Conservation (phyloP, 2,329 filamentous ascomycete species). For the Neonectria punicea region DNA sequence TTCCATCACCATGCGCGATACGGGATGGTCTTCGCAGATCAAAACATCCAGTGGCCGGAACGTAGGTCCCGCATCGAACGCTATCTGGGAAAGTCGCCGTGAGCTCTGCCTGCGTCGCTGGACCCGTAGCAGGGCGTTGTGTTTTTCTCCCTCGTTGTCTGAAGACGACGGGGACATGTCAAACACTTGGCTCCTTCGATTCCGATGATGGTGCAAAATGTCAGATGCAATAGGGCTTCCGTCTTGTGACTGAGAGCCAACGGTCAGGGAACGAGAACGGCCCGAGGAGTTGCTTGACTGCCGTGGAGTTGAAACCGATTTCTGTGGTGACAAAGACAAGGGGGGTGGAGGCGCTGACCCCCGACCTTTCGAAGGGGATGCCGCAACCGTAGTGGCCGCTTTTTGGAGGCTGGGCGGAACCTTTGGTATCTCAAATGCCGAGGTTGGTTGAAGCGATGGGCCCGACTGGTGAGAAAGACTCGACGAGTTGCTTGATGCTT, state of each 20-base stretch:
- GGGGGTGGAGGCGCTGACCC: slow-evolving; percentile 58
- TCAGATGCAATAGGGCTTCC: slow-evolving; percentile 79
- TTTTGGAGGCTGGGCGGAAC: slow-evolving; percentile 69
- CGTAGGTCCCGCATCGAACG: slow-evolving; percentile 81
- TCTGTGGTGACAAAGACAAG: slow-evolving; percentile 70
- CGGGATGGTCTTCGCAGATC: slow-evolving; percentile 97
- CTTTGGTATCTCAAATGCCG: slow-evolving; percentile 77
- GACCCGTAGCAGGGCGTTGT: slow-evolving; percentile 89
- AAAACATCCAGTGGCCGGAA: slow-evolving; percentile 94
- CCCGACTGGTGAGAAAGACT: slow-evolving; percentile 81
- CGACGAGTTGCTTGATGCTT: slow-evolving; percentile 91
- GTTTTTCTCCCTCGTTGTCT: slow-evolving; percentile 94
- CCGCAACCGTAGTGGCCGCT: slow-evolving; percentile 63
- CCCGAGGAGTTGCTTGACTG: slow-evolving; percentile 70
- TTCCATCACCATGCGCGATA: slow-evolving; percentile 98
- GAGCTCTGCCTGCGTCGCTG: slow-evolving; percentile 95
- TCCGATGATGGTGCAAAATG: slow-evolving; percentile 81
- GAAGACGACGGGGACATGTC: slow-evolving; percentile 98
- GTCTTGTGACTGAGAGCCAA: slow-evolving; percentile 95
- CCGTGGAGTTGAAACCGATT: slow-evolving; percentile 68
- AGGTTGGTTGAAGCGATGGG: slow-evolving; percentile 74
- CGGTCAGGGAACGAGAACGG: slow-evolving; percentile 87
- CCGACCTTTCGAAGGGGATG: slow-evolving; percentile 67
- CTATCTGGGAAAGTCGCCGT: slow-evolving; percentile 92
- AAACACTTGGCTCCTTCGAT: slow-evolving; percentile 92